Conservation (phyloP, 225 moss, liverwort and hornwort genomes). For the Physcomitrium patens region DNA sequence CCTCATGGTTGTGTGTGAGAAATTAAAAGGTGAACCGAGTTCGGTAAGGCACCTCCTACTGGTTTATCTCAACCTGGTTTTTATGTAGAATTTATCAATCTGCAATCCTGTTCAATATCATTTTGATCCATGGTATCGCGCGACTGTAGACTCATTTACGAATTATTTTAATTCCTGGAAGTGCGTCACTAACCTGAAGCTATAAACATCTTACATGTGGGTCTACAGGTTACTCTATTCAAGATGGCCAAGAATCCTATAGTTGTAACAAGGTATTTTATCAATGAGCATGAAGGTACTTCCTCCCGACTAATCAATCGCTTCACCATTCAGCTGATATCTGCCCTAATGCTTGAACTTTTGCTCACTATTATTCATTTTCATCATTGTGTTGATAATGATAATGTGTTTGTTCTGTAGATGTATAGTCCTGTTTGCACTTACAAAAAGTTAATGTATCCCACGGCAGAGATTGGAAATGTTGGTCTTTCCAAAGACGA, state of each 20-base stretch:
- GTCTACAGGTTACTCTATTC: conserved; percentile 33
- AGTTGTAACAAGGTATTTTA: conserved; percentile 13
- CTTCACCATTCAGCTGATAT: not conserved
- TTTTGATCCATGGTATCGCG: not conserved
- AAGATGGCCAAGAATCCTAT: conserved; percentile 23
- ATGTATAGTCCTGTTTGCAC: not conserved
- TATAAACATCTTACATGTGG: not conserved
- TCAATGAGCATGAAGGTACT: conserved; percentile 30
- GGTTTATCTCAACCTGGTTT: not conserved
- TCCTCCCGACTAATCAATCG: not conserved
- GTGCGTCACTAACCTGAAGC: not conserved
- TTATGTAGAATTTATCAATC: not conserved
- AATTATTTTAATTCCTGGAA: not conserved
- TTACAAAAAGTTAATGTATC: not conserved
- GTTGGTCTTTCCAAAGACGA: conserved; percentile 45
- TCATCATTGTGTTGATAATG: not conserved
- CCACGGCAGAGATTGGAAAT: conserved; percentile 36
- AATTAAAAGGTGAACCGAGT: conserved; percentile 53
- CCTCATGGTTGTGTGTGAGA: conserved; percentile 72
- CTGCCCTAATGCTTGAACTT: not conserved
- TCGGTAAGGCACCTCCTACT: conserved; percentile 40
- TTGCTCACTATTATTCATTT: not conserved
- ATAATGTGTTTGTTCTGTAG: not conserved
- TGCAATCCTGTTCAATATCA: conserved; percentile 1
- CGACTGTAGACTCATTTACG: not conserved